phyloP scores from a whole-genome alignment of 2,329 filamentous ascomycete genomes.

The Grosmannia penicillata region DNA sequence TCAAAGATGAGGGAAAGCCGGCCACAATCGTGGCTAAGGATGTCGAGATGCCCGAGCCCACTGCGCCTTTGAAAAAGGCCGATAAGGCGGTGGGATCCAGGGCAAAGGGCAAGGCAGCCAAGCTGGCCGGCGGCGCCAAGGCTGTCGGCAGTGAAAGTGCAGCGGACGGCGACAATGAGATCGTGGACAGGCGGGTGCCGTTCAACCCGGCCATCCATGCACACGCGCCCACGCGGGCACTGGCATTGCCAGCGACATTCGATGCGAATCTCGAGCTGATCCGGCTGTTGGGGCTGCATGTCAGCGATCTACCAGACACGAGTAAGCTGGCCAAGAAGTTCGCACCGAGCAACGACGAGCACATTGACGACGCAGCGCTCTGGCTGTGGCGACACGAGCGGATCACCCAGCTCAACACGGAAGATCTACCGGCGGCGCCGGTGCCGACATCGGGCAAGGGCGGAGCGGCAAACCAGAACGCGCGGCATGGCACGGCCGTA shows the following conservation, averaged over 20 bases:
- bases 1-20: neutral
- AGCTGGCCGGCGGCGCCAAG: conserved; percentile 6
- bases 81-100: no score
- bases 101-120: conserved; percentile 11
- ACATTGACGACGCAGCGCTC: conserved; percentile 34
- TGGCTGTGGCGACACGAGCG: conserved; percentile 44
- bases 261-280: conserved; percentile 30
- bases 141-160: conserved; percentile 7
- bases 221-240: conserved; percentile 29
- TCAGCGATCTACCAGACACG: conserved; percentile 33
- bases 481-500: no score
- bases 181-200: conserved; percentile 7
- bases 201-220: conserved; percentile 26
- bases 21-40: conserved; percentile 8
- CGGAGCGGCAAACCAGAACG: neutral
- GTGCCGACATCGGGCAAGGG: neutral
- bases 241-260: conserved; percentile 29
- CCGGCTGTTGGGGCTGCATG: conserved; percentile 25
- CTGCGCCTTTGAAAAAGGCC: neutral
- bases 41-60: conserved; percentile 10
- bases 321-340: conserved; percentile 34
- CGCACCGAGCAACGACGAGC: conserved; percentile 15
- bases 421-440: conserved; percentile 9
- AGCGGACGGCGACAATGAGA: conserved; percentile 3
- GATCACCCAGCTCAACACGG: conserved; percentile 38